phyloP scores from a whole-genome alignment of 768 basidiomycete genomes.

The Podaxis carcinomalis region DNA sequence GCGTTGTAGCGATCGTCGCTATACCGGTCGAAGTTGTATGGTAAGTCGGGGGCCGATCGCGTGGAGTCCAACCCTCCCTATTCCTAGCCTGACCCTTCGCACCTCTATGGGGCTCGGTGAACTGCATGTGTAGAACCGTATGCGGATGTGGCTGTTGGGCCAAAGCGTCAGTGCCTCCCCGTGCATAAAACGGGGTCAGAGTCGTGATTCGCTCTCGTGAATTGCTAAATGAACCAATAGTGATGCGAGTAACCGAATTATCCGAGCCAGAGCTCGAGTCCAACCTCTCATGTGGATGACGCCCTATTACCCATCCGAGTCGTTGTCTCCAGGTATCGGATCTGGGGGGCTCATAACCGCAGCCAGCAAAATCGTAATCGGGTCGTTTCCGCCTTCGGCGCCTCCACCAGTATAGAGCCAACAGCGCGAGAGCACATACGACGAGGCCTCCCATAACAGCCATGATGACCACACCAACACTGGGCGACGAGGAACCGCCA shows the following conservation, averaged over 20 bases:
- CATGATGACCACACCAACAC: not conserved
- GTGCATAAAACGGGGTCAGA: not conserved
- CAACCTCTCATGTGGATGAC: not conserved
- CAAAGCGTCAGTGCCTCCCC: not conserved
- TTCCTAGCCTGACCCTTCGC: not conserved
- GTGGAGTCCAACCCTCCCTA: not conserved
- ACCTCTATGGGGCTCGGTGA: not conserved
- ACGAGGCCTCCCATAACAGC: not conserved
- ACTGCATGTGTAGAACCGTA: not conserved
- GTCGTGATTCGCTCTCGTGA: not conserved
- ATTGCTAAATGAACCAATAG: not conserved
- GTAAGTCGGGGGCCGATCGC: slow-evolving; percentile 4
- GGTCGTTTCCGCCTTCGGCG: not conserved
- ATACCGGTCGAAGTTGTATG: not conserved
- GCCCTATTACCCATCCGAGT: not conserved
- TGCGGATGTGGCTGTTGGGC: not conserved
- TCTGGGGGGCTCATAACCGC: not conserved
- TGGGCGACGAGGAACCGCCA: not conserved
- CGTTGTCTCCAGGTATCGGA: not conserved
- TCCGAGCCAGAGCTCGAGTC: not conserved
- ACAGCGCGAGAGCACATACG: not conserved
- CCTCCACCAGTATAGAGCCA: not conserved
- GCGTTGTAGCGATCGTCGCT: slow-evolving; percentile 1
- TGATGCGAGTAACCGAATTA: not conserved
- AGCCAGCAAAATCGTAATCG: not conserved